Conservation (phyloP, 306 rosid species). For the Rosa persica region DNA sequence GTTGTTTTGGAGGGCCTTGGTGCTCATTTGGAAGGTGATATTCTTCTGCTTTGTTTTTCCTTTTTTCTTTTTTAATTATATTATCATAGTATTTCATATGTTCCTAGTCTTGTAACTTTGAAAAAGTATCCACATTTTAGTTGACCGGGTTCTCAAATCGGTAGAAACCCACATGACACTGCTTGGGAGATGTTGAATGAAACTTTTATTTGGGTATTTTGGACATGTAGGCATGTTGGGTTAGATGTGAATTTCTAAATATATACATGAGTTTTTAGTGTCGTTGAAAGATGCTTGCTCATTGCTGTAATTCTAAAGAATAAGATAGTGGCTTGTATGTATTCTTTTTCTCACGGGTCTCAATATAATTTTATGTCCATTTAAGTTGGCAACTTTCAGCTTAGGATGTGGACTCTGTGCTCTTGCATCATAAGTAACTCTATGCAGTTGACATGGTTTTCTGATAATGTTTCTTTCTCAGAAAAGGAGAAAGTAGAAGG, state of each 20-base stretch:
- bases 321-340: background rate
- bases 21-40: slow-evolving; percentile 82
- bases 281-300: background rate
- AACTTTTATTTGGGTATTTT: background rate
- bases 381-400: background rate
- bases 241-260: background rate
- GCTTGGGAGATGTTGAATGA: background rate
- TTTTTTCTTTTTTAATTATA: background rate
- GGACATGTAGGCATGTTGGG: background rate
- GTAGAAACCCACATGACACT: background rate
- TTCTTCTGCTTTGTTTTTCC: background rate
- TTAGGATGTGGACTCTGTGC: background rate
- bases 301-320: background rate
- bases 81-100: background rate
- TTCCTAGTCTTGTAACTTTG: background rate
- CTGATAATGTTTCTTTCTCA: slow-evolving; percentile 45
- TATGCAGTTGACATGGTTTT: slow-evolving; percentile 23
- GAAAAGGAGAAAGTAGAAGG: slow-evolving; percentile 95
- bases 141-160: background rate
- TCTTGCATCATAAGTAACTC: background rate
- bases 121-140: background rate
- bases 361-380: background rate
- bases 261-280: background rate
- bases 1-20: slow-evolving; percentile 93
- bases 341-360: background rate